Evolutionary conservation across 768 basidiomycete genomes (phyloP).

Genomic region (Boletus coccyginus): DNA sequence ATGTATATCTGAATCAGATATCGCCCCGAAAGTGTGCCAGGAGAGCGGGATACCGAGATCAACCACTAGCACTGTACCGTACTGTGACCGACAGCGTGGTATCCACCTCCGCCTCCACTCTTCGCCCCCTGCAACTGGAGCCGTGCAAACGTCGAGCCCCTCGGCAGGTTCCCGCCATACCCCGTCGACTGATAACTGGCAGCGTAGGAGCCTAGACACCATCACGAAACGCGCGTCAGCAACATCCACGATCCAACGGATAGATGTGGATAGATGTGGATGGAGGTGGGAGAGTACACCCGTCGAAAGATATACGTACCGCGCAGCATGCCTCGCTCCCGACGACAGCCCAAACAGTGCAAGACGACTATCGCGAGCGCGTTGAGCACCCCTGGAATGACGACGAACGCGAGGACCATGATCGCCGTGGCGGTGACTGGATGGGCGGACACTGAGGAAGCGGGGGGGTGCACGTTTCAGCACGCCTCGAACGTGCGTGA

Average conservation of each 20-base stretch:
- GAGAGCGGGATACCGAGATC: background rate
- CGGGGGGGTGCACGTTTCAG: background rate
- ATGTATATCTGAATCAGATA: too few species aligned
- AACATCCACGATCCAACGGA: background rate
- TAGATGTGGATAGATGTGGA: background rate
- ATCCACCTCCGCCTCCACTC: conserved; percentile 1
- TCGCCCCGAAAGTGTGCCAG: too few species aligned
- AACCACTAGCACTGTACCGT: background rate
- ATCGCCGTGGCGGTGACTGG: conserved; percentile 11
- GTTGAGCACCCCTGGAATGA: conserved; percentile 1
- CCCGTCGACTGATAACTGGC: conserved; percentile 21
- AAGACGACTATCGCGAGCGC: background rate
- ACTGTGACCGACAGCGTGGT: background rate
- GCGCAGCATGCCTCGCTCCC: background rate
- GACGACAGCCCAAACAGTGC: background rate
- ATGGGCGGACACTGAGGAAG: conserved; percentile 5
- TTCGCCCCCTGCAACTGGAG: conserved; percentile 10
- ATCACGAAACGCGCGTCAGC: background rate
- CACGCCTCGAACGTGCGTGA: too few species aligned
- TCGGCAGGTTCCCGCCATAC: conserved; percentile 16
- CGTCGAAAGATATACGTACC: conserved; percentile 3
- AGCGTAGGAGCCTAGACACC: conserved; percentile 10
- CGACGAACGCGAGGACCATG: conserved; percentile 10
- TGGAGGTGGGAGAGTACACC: too few species aligned
- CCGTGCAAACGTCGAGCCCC: conserved; percentile 4